Evolutionary conservation across 768 basidiomycete species (phyloP).

Genomic region (Candolleomyces efflorescens): DNA sequence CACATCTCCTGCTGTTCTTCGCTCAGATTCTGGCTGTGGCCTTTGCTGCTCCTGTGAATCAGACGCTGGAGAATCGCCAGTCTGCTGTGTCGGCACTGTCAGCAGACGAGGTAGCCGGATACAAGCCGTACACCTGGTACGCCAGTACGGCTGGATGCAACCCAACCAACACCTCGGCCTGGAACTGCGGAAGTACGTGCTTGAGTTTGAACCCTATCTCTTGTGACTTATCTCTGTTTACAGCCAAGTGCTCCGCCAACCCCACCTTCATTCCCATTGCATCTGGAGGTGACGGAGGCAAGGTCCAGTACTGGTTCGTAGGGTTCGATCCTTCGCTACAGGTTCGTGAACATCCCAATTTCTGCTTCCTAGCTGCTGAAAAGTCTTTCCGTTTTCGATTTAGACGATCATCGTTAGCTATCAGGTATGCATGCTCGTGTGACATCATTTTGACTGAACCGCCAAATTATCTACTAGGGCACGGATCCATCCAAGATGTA

Average conservation of each 20-base stretch:
- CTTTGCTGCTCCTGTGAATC: slow-evolving; percentile 17
- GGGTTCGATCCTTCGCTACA: slow-evolving; percentile 32
- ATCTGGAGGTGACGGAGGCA: slow-evolving; percentile 43
- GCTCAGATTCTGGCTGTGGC: neutral
- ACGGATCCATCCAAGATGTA: slow-evolving; percentile 13
- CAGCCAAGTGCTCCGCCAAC: slow-evolving; percentile 6
- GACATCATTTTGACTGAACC: neutral
- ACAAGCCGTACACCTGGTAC: slow-evolving; percentile 45
- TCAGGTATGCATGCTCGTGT: slow-evolving; percentile 17
- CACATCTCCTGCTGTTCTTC: neutral
- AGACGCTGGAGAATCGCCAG: neutral
- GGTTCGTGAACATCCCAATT: slow-evolving; percentile 10
- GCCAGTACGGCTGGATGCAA: slow-evolving; percentile 50
- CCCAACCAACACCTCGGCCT: slow-evolving; percentile 32
- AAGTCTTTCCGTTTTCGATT: neutral
- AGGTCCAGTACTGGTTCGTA: slow-evolving; percentile 44
- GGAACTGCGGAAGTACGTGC: slow-evolving; percentile 14
- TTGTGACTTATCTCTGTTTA: no score
- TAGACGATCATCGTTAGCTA: slow-evolving; percentile 33
- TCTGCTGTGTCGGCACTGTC: neutral
- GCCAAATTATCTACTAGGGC: neutral
- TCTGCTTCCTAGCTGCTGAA: neutral
- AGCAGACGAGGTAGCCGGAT: slow-evolving; percentile 35
- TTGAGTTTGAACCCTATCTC: no score
- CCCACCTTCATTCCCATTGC: slow-evolving; percentile 39